Percentiles rank a stretch among this genome's conserved stretches.
These are phyloP conservation scores for Eucalyptus pumila DNA, from an alignment of 345 rosid genomes.

Conservation along the genomic window DNA sequence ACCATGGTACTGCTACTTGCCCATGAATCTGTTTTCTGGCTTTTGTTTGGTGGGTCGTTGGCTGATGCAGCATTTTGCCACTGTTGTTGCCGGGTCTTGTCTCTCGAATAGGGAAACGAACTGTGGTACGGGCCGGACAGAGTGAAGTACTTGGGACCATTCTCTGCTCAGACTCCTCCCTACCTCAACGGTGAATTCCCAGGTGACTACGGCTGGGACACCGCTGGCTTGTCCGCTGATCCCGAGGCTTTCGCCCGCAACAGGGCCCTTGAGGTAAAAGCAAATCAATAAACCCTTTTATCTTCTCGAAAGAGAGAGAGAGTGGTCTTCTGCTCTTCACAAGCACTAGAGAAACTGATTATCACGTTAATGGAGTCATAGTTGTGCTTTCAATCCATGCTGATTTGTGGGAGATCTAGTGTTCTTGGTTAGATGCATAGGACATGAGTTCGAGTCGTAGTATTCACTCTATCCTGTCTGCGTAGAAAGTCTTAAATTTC, in stretches of 20 bases:
- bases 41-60: background rate
- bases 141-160: constrained; percentile 93
- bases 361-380: background rate
- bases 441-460: background rate
- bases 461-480: background rate
- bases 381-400: background rate
- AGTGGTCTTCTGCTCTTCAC: background rate
- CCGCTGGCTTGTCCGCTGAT: constrained; percentile 90
- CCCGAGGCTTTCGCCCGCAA: constrained; percentile 94
- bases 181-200: constrained; percentile 91
- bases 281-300: background rate
- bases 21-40: background rate
- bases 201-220: constrained; percentile 98
- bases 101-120: constrained; percentile 38
- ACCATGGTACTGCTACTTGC: constrained; percentile 34
- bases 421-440: background rate
- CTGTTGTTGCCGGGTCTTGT: background rate
- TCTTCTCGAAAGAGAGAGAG: background rate
- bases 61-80: background rate
- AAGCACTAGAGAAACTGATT: background rate
- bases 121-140: constrained; percentile 98
- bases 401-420: background rate
- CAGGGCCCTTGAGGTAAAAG: constrained; percentile 84
- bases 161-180: constrained; percentile 91
- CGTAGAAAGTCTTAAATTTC: background rate